Percentiles rank a stretch among this genome's conserved stretches.
These are phyloP conservation scores for Yamagishiella unicocca DNA, from an alignment of 139 green algal species.

Conservation along the genomic window DNA sequence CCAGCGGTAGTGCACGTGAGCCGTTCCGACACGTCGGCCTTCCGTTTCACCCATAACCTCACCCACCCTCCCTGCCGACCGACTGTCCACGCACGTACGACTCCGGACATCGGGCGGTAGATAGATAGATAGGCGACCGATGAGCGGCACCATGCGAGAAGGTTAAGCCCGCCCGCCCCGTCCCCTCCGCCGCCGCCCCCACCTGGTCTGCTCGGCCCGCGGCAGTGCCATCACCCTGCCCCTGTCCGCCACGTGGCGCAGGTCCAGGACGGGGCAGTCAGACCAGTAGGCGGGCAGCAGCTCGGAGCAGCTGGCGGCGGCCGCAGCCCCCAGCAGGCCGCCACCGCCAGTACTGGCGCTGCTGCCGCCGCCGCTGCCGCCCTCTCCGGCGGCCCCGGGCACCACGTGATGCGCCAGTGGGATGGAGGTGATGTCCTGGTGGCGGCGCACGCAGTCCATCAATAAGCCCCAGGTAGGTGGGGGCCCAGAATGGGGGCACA, in stretches of 20 bases:
- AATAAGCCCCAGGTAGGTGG: too few relatives aligned
- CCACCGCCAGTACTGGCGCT: neutral
- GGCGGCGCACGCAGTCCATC: too few relatives aligned
- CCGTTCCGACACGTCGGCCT: too few relatives aligned
- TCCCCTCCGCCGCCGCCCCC: neutral
- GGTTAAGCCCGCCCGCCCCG: too few relatives aligned
- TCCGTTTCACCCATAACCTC: too few relatives aligned
- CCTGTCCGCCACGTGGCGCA: constrained; percentile 8
- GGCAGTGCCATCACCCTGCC: constrained; percentile 1
- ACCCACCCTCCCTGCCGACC: too few relatives aligned
- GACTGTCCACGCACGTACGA: too few relatives aligned
- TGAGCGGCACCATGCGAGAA: too few relatives aligned
- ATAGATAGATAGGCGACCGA: too few relatives aligned
- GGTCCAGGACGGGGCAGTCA: neutral
- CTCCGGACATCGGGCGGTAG: too few relatives aligned
- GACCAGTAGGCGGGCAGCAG: constrained; percentile 39
- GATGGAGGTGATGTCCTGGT: constrained; percentile 21
- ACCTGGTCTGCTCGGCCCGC: constrained; percentile 4
- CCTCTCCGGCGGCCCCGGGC: neutral
- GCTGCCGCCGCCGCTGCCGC: neutral
- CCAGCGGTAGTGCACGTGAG: too few relatives aligned
- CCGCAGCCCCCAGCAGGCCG: neutral
- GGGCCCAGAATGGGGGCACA: too few relatives aligned
- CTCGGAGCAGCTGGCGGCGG: neutral
- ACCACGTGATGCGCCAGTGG: constrained; percentile 47